Percentiles rank a stretch among this genome's conserved stretches.
These are phyloP conservation scores for Melampsora abietis-canadensis DNA, from an alignment of 1,284 basidiomycete species.

Conservation along the genomic window DNA sequence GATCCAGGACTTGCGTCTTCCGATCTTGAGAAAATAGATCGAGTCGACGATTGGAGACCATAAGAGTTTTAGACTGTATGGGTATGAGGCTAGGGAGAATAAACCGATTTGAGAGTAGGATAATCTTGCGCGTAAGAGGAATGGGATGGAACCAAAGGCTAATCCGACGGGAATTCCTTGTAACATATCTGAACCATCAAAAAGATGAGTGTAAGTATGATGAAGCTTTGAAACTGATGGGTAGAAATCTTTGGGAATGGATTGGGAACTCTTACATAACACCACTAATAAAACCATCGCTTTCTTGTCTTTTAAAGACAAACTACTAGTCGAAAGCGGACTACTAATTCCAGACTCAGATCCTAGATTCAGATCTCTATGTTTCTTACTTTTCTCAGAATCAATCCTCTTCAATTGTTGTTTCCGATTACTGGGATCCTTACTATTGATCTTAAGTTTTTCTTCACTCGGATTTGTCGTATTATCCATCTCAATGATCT, in stretches of 20 bases:
- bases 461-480: too few relatives aligned
- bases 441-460: too few relatives aligned
- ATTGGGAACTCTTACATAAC: conserved; percentile 9
- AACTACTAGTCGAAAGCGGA: neutral
- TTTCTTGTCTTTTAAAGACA: conserved; percentile 51
- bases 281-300: conserved; percentile 39
- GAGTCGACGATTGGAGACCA: conserved; percentile 99
- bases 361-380: too few relatives aligned
- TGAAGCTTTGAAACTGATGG: neutral
- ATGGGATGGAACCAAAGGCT: conserved; percentile 81
- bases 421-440: too few relatives aligned
- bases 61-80: conserved; percentile 92
- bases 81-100: conserved; percentile 90
- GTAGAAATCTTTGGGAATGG: neutral
- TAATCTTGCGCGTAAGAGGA: conserved; percentile 87
- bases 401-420: too few relatives aligned
- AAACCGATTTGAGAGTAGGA: conserved; percentile 95
- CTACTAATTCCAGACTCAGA: too few relatives aligned
- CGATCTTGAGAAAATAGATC: conserved; percentile 72
- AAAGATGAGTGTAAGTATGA: neutral
- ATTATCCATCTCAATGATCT: too few relatives aligned
- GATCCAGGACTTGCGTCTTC: conserved; percentile 96
- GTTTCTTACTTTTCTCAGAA: too few relatives aligned
- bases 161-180: conserved; percentile 89
- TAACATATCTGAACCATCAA: conserved; percentile 65